Percentiles rank a stretch among this genome's conserved stretches.
phyloP scores from a whole-genome alignment of 2,329 filamentous ascomycete species.

The Pseudogymnoascus sp. region DNA sequence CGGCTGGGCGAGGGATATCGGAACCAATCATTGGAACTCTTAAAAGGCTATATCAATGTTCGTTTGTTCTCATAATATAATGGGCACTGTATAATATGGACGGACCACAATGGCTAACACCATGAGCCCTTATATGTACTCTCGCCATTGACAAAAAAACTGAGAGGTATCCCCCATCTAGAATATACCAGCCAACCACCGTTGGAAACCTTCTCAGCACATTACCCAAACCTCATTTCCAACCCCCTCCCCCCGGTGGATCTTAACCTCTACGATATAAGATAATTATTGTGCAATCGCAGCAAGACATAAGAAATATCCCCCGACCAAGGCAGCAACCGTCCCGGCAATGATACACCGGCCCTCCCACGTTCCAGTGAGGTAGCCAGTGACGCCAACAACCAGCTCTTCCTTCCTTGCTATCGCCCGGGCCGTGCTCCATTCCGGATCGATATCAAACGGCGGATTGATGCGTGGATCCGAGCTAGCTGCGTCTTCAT shows the following conservation, averaged over 20 bases:
- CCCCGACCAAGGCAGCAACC: constrained; percentile 23
- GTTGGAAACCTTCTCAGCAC: background rate
- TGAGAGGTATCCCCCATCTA: background rate
- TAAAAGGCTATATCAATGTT: background rate
- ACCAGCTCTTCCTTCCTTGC: constrained; percentile 53
- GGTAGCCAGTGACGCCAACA: constrained; percentile 48
- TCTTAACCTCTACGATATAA: background rate
- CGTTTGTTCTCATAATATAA: background rate
- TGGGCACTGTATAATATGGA: constrained; percentile 8
- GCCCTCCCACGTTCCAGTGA: constrained; percentile 29
- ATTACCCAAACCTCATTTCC: background rate
- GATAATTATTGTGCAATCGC: constrained; percentile 15
- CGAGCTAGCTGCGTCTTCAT: constrained; percentile 22
- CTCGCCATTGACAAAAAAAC: background rate
- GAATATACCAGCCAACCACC: background rate
- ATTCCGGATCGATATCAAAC: constrained; percentile 50
- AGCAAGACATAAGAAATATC: constrained; percentile 24
- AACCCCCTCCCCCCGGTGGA: background rate
- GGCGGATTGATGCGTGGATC: constrained; percentile 42
- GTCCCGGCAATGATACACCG: constrained; percentile 25
- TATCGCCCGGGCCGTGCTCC: constrained; percentile 44
- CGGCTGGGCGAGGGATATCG: background rate
- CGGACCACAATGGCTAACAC: background rate
- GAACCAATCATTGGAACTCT: background rate
- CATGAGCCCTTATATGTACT: constrained; percentile 1